Evolutionary conservation across 2,329 filamentous ascomycete genomes (phyloP), one percentile per base, ranked within the genome.

Genomic region (Cordyceps militaris): DNA sequence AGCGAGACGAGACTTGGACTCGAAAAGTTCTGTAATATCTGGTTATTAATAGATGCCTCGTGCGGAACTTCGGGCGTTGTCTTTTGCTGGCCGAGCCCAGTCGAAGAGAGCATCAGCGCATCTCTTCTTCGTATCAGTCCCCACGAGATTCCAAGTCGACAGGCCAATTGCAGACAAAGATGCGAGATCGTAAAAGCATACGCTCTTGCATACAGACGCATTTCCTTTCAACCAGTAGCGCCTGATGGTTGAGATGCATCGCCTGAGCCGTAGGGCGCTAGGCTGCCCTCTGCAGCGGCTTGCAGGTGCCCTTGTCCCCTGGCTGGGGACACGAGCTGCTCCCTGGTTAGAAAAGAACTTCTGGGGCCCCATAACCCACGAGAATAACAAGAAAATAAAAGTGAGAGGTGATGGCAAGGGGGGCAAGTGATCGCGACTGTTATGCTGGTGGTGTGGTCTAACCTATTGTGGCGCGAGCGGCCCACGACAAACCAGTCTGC

Each of bases 351-450:
- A 30, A 42, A 19, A 52, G 51, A 36, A 28, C 19, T 38, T 44
- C 21, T 40, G 43, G 53, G 21, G 42, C 13, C 32, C 53, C 53
- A 42, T 49, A 40, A 19, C 21, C 46, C 56, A 52, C 46, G 28
- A 43, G 46, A 57, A 42, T 40, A 54, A 52, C 56, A 56, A 44
- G 48, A 30, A 52, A 58, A 44, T 13, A 47, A 58, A 64, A 56
- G 49, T 62, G 59, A 63, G 51, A 63, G 57, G 46, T 62, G 61
- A 63, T 48, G 50, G 43, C 43, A 60, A 56, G 24, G 54, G n/a
- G 53, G 60, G 54, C 53, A 54, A 60, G 49, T 48, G 61, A 62
- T 62, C 55, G 59, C 54, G 51, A 60, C 59, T 63, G 62, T 59
- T 48, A 61, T 63, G 63, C 46, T 56, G 50, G 51, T 53, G 59